Evolutionary conservation across 1,139 yeast genomes (phyloP).

Genomic region (Saccharomyces hybrid): DNA sequence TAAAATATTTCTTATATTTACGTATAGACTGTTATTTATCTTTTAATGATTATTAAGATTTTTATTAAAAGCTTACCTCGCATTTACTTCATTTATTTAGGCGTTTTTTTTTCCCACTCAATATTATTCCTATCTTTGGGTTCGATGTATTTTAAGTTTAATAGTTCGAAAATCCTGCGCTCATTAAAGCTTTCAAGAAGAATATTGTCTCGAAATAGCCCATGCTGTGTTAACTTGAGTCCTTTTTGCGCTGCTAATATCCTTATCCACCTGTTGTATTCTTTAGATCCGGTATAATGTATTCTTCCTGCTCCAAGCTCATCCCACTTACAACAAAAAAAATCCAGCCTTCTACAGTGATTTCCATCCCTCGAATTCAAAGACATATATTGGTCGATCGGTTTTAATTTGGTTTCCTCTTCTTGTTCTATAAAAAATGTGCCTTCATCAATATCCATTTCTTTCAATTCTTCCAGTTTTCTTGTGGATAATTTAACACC

Average conservation of each 20-base stretch:
- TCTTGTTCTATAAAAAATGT: no score
- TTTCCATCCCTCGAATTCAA: slow-evolving; percentile 14
- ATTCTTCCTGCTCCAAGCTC: slow-evolving; percentile 47
- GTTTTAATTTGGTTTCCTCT: slow-evolving; percentile 9
- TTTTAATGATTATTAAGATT: slow-evolving; percentile 1
- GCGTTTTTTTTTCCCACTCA: neutral
- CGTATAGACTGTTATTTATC: neutral
- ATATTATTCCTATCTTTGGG: slow-evolving; percentile 35
- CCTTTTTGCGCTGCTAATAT: slow-evolving; percentile 41
- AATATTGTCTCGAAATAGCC: slow-evolving; percentile 36
- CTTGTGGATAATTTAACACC: slow-evolving; percentile 26
- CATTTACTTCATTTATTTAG: no score
- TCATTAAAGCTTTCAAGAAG: slow-evolving; percentile 43
- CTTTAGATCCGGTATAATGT: slow-evolving; percentile 54
- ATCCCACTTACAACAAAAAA: slow-evolving; percentile 44
- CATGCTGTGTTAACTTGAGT: slow-evolving; percentile 43
- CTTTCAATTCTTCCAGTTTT: slow-evolving; percentile 9
- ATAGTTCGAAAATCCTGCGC: slow-evolving; percentile 44
- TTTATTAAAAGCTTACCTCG: neutral
- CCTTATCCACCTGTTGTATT: slow-evolving; percentile 47
- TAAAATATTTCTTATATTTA: neutral
- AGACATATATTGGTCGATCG: slow-evolving; percentile 22
- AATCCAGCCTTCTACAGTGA: slow-evolving; percentile 50
- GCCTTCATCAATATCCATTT: no score
- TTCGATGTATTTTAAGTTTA: slow-evolving; percentile 42